These are phyloP conservation scores for Adenanthera pavonina DNA, from an alignment of 306 rosid species.

Conservation along the genomic window DNA sequence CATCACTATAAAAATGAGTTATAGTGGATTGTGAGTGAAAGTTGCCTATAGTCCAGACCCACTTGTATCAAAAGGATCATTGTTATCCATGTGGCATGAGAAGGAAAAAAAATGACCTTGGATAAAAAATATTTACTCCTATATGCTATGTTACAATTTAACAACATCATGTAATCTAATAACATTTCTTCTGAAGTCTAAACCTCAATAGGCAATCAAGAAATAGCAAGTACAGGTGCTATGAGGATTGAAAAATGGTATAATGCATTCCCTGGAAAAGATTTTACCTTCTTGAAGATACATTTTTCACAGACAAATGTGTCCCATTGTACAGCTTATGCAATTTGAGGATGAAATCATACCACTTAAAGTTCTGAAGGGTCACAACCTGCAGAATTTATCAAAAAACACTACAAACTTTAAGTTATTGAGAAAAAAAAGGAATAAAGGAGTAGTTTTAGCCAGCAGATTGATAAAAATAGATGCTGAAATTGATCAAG, in stretches of 20 bases:
- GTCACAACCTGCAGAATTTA: constrained; percentile 67
- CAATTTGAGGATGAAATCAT: constrained; percentile 78
- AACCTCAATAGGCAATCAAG: not conserved
- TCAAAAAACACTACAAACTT: constrained; percentile 12
- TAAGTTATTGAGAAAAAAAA: not conserved
- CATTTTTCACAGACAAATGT: constrained; percentile 79
- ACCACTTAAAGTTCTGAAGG: constrained; percentile 93
- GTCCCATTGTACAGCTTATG: constrained; percentile 85
- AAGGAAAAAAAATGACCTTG: not conserved
- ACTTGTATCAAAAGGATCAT: constrained; percentile 18
- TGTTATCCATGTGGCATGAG: not conserved
- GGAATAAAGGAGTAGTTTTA: constrained; percentile 20
- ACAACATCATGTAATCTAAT: constrained; percentile 5
- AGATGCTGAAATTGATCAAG: constrained; percentile 25
- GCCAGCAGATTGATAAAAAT: constrained; percentile 30
- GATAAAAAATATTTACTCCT: constrained; percentile 12
- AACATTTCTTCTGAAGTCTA: constrained; percentile 10
- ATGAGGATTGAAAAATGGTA: constrained; percentile 29
- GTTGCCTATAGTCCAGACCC: not conserved
- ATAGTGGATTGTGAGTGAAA: not conserved
- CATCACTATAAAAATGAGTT: constrained; percentile 5
- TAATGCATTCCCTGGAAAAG: constrained; percentile 25
- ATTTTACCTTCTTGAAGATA: constrained; percentile 72
- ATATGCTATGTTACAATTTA: constrained; percentile 16
- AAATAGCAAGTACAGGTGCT: constrained; percentile 12